Evolutionary conservation across 1,284 basidiomycete species (phyloP).

Genomic region (Blastosporella zonata): DNA sequence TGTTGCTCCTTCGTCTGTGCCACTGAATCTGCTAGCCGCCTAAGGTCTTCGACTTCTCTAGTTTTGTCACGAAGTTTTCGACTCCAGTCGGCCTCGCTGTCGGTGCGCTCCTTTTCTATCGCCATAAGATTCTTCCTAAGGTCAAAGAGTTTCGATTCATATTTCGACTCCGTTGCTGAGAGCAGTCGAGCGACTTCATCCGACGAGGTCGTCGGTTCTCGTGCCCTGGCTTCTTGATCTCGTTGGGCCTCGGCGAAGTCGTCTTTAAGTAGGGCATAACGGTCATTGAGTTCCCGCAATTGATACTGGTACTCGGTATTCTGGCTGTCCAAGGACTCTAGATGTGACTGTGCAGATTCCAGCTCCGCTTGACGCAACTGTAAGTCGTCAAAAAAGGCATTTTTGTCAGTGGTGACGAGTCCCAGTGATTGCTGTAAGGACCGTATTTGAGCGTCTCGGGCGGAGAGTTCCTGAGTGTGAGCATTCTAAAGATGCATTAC

Average conservation of each 20-base stretch:
- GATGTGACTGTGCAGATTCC: slow-evolving; percentile 74
- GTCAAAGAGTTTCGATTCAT: slow-evolving; percentile 73
- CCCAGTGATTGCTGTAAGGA: slow-evolving; percentile 70
- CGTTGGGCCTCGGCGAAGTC: slow-evolving; percentile 65
- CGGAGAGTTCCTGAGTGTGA: slow-evolving; percentile 65
- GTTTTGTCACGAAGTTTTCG: slow-evolving; percentile 72
- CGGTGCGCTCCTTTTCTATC: slow-evolving; percentile 71
- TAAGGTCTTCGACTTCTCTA: slow-evolving; percentile 75
- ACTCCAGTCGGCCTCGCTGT: slow-evolving; percentile 84
- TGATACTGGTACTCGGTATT: slow-evolving; percentile 85
- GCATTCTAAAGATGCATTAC: slow-evolving; percentile 46
- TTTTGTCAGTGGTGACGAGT: slow-evolving; percentile 70
- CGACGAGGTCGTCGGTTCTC: slow-evolving; percentile 48
- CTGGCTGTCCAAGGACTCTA: slow-evolving; percentile 72
- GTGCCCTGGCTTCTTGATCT: slow-evolving; percentile 48
- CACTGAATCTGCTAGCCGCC: slow-evolving; percentile 53
- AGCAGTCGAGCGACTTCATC: slow-evolving; percentile 76
- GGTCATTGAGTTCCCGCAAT: slow-evolving; percentile 75
- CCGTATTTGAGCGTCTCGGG: slow-evolving; percentile 61
- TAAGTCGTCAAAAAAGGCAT: slow-evolving; percentile 76
- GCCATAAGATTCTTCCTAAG: slow-evolving; percentile 54
- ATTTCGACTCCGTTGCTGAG: slow-evolving; percentile 73
- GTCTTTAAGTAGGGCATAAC: slow-evolving; percentile 65
- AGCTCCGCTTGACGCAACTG: slow-evolving; percentile 85
- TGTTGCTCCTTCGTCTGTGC: slow-evolving; percentile 56